A percentile compares a stretch with the other conserved stretches of the same genome.
phyloP scores from a whole-genome alignment of 1,139 yeast genomes.

The Pichia sp. region DNA sequence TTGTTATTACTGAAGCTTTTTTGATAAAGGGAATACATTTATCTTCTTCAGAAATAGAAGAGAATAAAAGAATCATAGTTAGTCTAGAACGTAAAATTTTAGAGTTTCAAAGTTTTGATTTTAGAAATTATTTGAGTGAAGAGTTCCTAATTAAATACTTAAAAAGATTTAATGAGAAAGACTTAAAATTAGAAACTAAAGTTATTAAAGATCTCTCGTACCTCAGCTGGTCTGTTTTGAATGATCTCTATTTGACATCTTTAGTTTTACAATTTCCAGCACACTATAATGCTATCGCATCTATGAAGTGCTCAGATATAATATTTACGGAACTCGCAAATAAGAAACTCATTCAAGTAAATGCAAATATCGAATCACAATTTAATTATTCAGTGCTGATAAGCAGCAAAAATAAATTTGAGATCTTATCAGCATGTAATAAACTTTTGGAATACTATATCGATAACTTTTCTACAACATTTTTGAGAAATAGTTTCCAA shows the following conservation, averaged over 20 bases:
- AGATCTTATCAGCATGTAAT: slow-evolving; percentile 29
- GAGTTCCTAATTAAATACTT: slow-evolving; percentile 62
- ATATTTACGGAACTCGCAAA: slow-evolving; percentile 25
- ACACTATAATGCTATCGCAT: slow-evolving; percentile 72
- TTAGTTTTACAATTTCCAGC: slow-evolving; percentile 68
- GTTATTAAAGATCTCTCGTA: slow-evolving; percentile 34
- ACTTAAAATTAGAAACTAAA: background rate
- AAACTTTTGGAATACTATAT: slow-evolving; percentile 26
- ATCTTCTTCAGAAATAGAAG: slow-evolving; percentile 30
- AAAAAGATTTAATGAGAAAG: slow-evolving; percentile 35
- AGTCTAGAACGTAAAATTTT: slow-evolving; percentile 57
- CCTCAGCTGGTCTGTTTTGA: slow-evolving; percentile 67
- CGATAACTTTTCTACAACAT: slow-evolving; percentile 23
- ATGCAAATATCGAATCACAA: background rate
- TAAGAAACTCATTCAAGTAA: slow-evolving; percentile 2
- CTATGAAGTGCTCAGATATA: slow-evolving; percentile 44
- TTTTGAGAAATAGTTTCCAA: slow-evolving; percentile 17
- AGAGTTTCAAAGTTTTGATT: slow-evolving; percentile 29
- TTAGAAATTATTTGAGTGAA: slow-evolving; percentile 73
- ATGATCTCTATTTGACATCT: slow-evolving; percentile 70
- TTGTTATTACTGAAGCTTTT: slow-evolving; percentile 39
- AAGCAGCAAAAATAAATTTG: background rate
- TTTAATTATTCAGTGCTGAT: background rate
- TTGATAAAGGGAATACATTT: slow-evolving; percentile 25
- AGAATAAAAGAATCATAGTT: slow-evolving; percentile 46